Base-by-base conservation (phyloP, 2,329 filamentous ascomycete genomes). In the Triangularia verruculosa region DNA sequence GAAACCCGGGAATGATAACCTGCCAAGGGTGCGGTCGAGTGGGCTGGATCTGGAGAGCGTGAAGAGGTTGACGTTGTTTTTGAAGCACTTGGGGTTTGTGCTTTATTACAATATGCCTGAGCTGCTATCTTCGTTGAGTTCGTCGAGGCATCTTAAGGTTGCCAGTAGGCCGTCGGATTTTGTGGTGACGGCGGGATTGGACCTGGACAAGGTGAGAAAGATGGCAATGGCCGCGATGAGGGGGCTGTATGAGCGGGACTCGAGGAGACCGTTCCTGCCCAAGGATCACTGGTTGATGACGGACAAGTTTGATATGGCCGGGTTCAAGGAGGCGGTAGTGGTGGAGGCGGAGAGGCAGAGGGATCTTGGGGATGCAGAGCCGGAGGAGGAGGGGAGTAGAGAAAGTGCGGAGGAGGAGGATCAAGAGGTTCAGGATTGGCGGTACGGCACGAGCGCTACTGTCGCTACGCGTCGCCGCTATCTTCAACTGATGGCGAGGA, bases 281-380 rank as follows among this genome's bases (percentile, higher is more conserved):
- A 78, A 83, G n/a, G 85, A 87, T 57, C 93, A 97, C 74, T 99
- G 95, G 95, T 81, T 98, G 34, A 98, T 98, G 93, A 95, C 90
- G 1, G 82, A 81, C 0, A 89, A 87, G 65, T 91, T 98, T 63
- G 90, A 97, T 71, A 95, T 97, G 89, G 88, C 90, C 66, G 87
- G 89, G 0, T 98, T 98, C 72, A 90, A 97, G 54, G 83, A 86
- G 8, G 89, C 91, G 1, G 93, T 98, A 1, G 93, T 97, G 2
- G 82, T 87, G 54, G 95, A 99, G 76, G 93, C 97, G 73, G 89
- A 96, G 73, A 83, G 90, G 34, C 90, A 92, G 71, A 84, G 87
- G 62, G 83, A 93, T 12, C 80, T 88, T 54, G 25, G 51, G 22
- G 22, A 59, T 62, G 83, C 82, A 39, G 86, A 88, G 61, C 83